These are phyloP conservation scores for Phaeoacremonium minimum DNA, from an alignment of 2,329 filamentous ascomycete species.

Conservation along the genomic window DNA sequence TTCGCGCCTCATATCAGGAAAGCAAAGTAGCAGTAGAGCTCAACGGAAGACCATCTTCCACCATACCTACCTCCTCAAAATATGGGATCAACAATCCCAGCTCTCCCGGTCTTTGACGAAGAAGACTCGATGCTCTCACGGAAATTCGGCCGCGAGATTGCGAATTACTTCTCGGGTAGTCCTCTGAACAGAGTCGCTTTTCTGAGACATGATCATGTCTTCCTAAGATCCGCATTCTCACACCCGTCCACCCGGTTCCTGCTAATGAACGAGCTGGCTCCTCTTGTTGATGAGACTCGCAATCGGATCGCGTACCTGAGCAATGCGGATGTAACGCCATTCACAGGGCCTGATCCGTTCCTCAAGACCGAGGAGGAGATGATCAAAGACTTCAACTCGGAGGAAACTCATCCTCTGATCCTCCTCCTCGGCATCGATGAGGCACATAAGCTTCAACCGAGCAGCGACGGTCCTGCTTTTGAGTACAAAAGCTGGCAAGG, in stretches of 20 bases:
- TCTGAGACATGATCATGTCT: constrained; percentile 65
- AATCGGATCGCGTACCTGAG: constrained; percentile 63
- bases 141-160: constrained; percentile 74
- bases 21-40: too few relatives aligned
- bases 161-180: constrained; percentile 80
- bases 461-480: constrained; percentile 34
- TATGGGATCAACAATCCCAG: constrained; percentile 26
- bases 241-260: constrained; percentile 69
- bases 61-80: not conserved
- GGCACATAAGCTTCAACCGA: constrained; percentile 23
- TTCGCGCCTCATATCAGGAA: too few relatives aligned
- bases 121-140: constrained; percentile 65
- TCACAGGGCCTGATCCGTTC: constrained; percentile 73
- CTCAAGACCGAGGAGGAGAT: constrained; percentile 66
- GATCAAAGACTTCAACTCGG: constrained; percentile 71
- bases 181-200: constrained; percentile 78
- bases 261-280: constrained; percentile 73
- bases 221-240: constrained; percentile 62
- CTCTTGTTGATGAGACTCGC: constrained; percentile 54
- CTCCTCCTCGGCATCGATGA: constrained; percentile 86
- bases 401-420: constrained; percentile 61
- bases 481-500: constrained; percentile 70
- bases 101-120: constrained; percentile 36
- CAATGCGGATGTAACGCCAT: constrained; percentile 62
- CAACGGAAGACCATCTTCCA: too few relatives aligned